Percentiles rank a stretch among this genome's conserved stretches.
These are phyloP conservation scores for Dissophora ornata DNA, from an alignment of 192 early-diverging fungal species.

Conservation along the genomic window DNA sequence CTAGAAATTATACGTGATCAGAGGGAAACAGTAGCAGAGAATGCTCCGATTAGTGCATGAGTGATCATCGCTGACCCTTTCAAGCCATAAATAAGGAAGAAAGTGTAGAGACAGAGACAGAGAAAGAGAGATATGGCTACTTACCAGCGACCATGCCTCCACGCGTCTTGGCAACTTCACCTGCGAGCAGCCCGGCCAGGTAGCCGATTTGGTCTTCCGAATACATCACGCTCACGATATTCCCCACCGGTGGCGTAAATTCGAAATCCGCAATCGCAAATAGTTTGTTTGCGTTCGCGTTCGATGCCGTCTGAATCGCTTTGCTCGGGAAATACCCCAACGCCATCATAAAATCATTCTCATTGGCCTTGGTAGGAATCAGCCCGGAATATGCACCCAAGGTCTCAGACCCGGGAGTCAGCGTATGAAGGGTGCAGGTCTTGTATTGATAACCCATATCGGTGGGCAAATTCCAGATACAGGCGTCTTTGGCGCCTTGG, in stretches of 20 bases:
- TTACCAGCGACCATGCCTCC: slow-evolving; percentile 52
- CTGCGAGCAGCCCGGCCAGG: slow-evolving; percentile 50
- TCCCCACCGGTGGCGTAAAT: slow-evolving; percentile 49
- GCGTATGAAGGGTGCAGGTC: slow-evolving; percentile 24
- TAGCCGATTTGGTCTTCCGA: slow-evolving; percentile 55
- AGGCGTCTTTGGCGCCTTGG: slow-evolving; percentile 48
- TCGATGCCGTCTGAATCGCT: slow-evolving; percentile 42
- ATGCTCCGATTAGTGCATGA: too few relatives aligned
- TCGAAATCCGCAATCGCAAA: slow-evolving; percentile 56
- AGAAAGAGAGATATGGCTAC: too few relatives aligned
- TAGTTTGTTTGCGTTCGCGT: slow-evolving; percentile 37
- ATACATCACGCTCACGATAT: slow-evolving; percentile 54
- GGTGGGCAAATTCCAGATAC: slow-evolving; percentile 8
- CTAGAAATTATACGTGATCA: slow-evolving; percentile 7
- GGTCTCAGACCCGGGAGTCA: slow-evolving; percentile 36
- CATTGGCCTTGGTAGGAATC: slow-evolving; percentile 25
- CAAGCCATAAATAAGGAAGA: too few relatives aligned
- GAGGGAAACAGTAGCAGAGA: not conserved
- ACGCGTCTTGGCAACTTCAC: slow-evolving; percentile 43
- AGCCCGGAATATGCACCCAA: slow-evolving; percentile 35
- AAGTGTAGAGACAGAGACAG: too few relatives aligned
- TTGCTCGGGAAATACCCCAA: slow-evolving; percentile 50
- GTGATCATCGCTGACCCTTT: too few relatives aligned
- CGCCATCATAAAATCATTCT: slow-evolving; percentile 51
- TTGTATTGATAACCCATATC: slow-evolving; percentile 24